Evolutionary conservation across 2,329 filamentous ascomycete genomes (phyloP), one percentile per base, ranked within the genome.

Genomic region (Lasiodiplodia theobromae): DNA sequence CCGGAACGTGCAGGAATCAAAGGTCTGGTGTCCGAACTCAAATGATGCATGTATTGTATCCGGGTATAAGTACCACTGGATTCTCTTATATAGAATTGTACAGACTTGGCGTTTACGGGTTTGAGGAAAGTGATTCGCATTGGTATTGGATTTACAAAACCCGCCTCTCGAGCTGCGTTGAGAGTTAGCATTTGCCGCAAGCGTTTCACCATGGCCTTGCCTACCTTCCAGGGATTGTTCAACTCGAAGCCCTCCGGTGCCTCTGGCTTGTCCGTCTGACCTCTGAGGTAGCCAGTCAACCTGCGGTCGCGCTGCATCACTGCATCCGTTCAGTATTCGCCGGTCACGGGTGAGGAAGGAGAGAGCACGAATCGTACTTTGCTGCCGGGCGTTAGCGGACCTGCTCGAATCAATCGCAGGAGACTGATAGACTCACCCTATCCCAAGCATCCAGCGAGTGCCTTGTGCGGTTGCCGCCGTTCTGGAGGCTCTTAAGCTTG

Each of bases 271-370:
- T 88, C 87, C 68, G 87, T 87, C 77, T 91, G 88, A 70, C 87
- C 88, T 80, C 88, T 82, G 74, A 85, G 75, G 71, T 83, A 86
- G 66, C 88, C 88, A 51, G 88, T 91, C 73, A 91, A 82, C 71
- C 88, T 81, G 75, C 85, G 80, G 77, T 91, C 88, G 78, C 88
- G 84, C 74, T 90, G 86, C 87, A 90, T 89, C 88, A 91, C 88
- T 91, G 77, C 63, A 57, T 70, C 31, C 58, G 62, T 70, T 77
- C 71, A 78, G 75, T 75, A 72, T 69, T 73, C 70, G 62, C 67
- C 52, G 44, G 34, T 58, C 56, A 70, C 37, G 23, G n/a, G 21
- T n/a, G 28, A 68, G 70, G 71, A 63, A 28, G 25, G 25, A 49
- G 31, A 44, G 25, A 16, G 58, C 34, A 40, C 8, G 63, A 72